Evolutionary conservation across 371 early-diverging fungal species (phyloP).

Genomic region (Rhizopus arrhizus): DNA sequence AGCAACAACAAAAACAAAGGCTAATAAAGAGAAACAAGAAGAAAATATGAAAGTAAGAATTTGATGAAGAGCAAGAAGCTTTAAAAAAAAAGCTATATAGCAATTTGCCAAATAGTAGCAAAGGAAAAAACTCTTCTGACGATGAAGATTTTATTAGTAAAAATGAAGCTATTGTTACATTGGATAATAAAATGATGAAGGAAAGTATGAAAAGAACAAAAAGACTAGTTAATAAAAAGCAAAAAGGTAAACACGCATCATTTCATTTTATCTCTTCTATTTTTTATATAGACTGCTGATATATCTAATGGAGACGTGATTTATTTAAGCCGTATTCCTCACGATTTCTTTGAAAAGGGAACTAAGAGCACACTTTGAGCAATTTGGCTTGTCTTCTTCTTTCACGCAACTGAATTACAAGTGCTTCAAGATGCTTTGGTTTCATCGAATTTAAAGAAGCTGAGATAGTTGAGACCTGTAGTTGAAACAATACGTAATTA

Average conservation of each 20-base stretch:
- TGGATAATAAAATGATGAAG: conserved; percentile 36
- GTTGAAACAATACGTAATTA: conserved; percentile 97
- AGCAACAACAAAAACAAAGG: no score
- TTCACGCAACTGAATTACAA: conserved; percentile 89
- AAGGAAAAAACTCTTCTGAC: neutral
- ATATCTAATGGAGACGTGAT: conserved; percentile 65
- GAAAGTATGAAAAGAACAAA: conserved; percentile 42
- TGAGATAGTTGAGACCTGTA: conserved; percentile 85
- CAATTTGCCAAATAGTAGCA: neutral
- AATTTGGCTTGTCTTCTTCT: conserved; percentile 90
- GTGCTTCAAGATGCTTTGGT: conserved; percentile 86
- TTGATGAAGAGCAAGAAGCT: conserved; percentile 12
- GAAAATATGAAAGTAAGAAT: neutral
- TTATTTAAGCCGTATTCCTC: conserved; percentile 90
- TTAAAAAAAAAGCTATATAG: conserved; percentile 7
- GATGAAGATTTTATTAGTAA: conserved; percentile 31
- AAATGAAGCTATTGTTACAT: conserved; percentile 54
- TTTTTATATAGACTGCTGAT: neutral
- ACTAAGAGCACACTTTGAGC: conserved; percentile 86
- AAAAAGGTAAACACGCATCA: no score
- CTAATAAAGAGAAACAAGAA: no score
- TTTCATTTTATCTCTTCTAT: no score
- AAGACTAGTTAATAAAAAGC: conserved; percentile 34
- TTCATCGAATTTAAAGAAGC: conserved; percentile 84
- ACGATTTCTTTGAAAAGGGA: conserved; percentile 93